Evolutionary conservation across 257 asterid species (phyloP).

Genomic region (Plantago ovata): DNA sequence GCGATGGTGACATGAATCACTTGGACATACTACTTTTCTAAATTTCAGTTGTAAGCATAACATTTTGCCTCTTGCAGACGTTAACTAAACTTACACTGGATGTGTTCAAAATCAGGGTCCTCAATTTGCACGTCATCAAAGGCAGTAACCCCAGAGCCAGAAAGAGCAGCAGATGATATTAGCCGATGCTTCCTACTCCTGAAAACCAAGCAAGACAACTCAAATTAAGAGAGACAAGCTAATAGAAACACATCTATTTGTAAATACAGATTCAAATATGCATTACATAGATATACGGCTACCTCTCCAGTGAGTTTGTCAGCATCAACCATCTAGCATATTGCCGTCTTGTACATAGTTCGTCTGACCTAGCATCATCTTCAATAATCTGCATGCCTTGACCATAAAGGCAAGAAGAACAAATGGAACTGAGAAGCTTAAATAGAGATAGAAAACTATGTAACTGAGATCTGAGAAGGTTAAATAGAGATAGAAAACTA

Average conservation of each 20-base stretch:
- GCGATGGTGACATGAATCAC: too few relatives aligned
- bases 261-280: background rate
- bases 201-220: conserved; percentile 23
- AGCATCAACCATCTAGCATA: conserved; percentile 83
- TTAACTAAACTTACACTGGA: conserved; percentile 52
- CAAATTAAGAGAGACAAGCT: conserved; percentile 5
- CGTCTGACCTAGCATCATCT: conserved; percentile 66
- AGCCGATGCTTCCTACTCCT: conserved; percentile 60
- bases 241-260: background rate
- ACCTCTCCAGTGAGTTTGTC: conserved; percentile 80
- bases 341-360: conserved; percentile 86
- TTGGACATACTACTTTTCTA: background rate
- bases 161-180: conserved; percentile 61
- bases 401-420: conserved; percentile 26
- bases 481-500: conserved; percentile 8
- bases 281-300: conserved; percentile 13
- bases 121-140: conserved; percentile 68
- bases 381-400: conserved; percentile 73
- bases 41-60: background rate
- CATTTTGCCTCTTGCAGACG: background rate
- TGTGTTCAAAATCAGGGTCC: conserved; percentile 76
- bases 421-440: conserved; percentile 25
- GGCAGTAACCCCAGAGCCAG: conserved; percentile 65
- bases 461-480: conserved; percentile 23
- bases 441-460: conserved; percentile 8